Conservation (phyloP, 2,329 filamentous ascomycete species). For the Calonectria pseudoturangicola region DNA sequence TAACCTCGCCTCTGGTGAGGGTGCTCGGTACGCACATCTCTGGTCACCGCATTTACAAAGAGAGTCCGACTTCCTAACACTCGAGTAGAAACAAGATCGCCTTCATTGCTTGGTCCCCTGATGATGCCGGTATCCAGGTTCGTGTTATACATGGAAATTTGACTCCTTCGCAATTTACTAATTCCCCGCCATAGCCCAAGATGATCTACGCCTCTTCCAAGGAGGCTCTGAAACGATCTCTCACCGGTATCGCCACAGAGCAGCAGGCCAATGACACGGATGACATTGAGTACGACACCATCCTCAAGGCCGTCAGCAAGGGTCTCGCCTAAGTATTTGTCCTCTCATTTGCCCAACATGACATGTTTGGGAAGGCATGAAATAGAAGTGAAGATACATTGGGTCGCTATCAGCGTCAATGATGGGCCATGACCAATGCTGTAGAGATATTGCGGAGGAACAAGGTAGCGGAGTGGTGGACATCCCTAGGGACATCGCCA, state of each 20-base stretch:
- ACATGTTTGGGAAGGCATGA: conserved; percentile 50
- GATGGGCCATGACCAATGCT: conserved; percentile 52
- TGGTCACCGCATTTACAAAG: neutral
- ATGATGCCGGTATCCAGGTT: conserved; percentile 87
- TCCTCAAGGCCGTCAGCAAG: conserved; percentile 81
- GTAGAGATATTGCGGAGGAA: conserved; percentile 52
- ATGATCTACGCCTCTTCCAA: conserved; percentile 95
- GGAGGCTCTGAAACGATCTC: conserved; percentile 86
- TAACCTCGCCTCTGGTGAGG: conserved; percentile 82
- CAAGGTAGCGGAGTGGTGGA: conserved; percentile 42
- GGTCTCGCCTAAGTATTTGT: conserved; percentile 68
- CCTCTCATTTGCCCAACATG: conserved; percentile 41
- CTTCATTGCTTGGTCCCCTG: conserved; percentile 87
- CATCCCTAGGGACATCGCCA: conserved; percentile 46
- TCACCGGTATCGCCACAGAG: conserved; percentile 84
- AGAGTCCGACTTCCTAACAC: conserved; percentile 42
- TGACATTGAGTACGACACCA: conserved; percentile 85
- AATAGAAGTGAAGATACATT: conserved; percentile 54
- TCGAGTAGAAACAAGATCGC: conserved; percentile 81
- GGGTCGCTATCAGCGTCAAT: conserved; percentile 50
- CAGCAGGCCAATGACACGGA: conserved; percentile 90
- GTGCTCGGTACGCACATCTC: conserved; percentile 73
- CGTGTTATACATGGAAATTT: conserved; percentile 74
- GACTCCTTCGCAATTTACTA: conserved; percentile 55
- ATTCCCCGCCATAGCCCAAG: conserved; percentile 76